Evolutionary conservation across 805 yeast species (phyloP).

Genomic region (Clavispora fructus): DNA sequence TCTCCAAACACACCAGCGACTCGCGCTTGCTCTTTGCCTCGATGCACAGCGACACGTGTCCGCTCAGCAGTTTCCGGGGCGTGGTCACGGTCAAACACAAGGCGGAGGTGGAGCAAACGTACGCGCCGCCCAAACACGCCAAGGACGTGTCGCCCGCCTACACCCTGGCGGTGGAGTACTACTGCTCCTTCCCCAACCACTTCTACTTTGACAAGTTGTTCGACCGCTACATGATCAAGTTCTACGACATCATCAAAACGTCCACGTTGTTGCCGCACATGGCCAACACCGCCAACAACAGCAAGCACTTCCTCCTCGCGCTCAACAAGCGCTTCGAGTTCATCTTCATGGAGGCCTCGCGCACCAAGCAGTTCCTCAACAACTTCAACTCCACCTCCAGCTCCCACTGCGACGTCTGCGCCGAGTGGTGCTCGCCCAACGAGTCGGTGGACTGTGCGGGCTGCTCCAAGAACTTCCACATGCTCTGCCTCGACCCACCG

Average conservation of each 20-base stretch:
- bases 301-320: slow-evolving; percentile 56
- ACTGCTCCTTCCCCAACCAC: slow-evolving; percentile 53
- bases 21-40: slow-evolving; percentile 78
- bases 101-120: slow-evolving; percentile 53
- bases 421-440: slow-evolving; percentile 74
- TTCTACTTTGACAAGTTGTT: slow-evolving; percentile 84
- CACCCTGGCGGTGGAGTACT: slow-evolving; percentile 39
- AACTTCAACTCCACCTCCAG: slow-evolving; percentile 50
- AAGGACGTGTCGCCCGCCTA: slow-evolving; percentile 5
- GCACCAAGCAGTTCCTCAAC: slow-evolving; percentile 56
- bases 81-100: slow-evolving; percentile 63
- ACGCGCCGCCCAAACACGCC: slow-evolving; percentile 4
- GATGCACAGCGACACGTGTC: slow-evolving; percentile 81
- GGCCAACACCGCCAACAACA: slow-evolving; percentile 40
- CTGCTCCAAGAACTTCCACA: slow-evolving; percentile 67
- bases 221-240: slow-evolving; percentile 78
- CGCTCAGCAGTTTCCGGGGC: slow-evolving; percentile 71
- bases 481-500: slow-evolving; percentile 85
- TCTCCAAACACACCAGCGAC: slow-evolving; percentile 61
- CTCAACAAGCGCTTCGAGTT: slow-evolving; percentile 64
- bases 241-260: slow-evolving; percentile 74
- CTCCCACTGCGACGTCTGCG: slow-evolving; percentile 63
- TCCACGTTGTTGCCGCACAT: slow-evolving; percentile 35
- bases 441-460: slow-evolving; percentile 79
- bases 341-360: slow-evolving; percentile 67